Base-by-base conservation (phyloP, 345 rosid species). In the Boechera retrofracta region DNA sequence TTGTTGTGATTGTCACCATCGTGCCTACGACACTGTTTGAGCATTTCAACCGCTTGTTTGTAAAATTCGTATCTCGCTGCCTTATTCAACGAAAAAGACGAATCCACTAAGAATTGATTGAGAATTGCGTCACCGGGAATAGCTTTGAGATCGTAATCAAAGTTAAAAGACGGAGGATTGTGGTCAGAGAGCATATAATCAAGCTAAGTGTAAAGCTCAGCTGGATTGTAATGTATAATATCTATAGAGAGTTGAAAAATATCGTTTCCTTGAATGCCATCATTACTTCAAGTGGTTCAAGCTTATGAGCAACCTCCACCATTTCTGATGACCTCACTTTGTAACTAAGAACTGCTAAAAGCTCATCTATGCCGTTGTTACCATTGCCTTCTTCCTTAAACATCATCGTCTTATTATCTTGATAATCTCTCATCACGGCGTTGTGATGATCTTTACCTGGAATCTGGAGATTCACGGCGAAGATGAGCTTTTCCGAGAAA, bases 381-480 rank as follows among this genome's bases (percentile, higher is more conserved):
- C 67, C 83, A 2, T 68, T 67, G 5, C 56, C 88, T 2, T 78
- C 85, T 16, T 83, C 92, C 12, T 85, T 87, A 5, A 58, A 81
- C 88, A 82, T 74, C 69, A 71, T 67, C 85, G 26, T 51, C 21
- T 49, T 16, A 7, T 78, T 86, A 4, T 71, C 73, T 42, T 85
- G 85, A n/a, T 84, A 79, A 42, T 81, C 86, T 69, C 92, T 77
- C 68, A 21, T 21, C 7, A 94, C 93, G 2, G 96, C 96, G 70
- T 86, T 94, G 82, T 91, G 85, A 21, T 85, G 87, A 16, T 91
- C 98, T 56, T 91, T 94, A 3, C 96, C 96, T 0, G 98, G 97
- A 51, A 94, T 84, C 79, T 91, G 98, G 42, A 94, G 87, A 79
- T 91, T 94, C 36, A 94, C 86, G 5, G 97, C 98, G 77, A 94